Evolutionary conservation across 2,329 filamentous ascomycete species (phyloP).

Genomic region (Clathrospora elynae): DNA sequence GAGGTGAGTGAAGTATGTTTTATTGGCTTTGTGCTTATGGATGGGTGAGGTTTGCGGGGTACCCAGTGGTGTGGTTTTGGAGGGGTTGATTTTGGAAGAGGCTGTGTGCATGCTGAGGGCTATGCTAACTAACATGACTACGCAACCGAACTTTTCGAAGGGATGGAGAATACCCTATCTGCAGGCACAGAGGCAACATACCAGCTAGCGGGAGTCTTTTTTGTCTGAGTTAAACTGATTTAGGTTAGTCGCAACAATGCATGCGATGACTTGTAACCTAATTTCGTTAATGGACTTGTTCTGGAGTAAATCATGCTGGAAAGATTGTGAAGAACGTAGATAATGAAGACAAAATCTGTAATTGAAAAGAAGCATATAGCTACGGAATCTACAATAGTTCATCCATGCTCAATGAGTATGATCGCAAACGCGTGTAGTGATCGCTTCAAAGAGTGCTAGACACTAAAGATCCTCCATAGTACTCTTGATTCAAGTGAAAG

Average conservation of each 20-base stretch:
- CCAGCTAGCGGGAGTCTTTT: too few species aligned
- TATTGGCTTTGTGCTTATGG: constrained; percentile 6
- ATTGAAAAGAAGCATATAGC: constrained; percentile 25
- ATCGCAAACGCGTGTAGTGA: constrained; percentile 1
- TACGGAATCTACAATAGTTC: constrained; percentile 21
- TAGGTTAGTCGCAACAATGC: too few species aligned
- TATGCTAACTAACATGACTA: constrained; percentile 8
- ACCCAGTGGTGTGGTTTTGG: constrained; percentile 1
- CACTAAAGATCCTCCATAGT: constrained; percentile 5
- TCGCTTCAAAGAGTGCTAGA: constrained; percentile 5
- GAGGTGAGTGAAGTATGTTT: neutral
- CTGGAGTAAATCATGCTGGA: too few species aligned
- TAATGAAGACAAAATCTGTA: constrained; percentile 10
- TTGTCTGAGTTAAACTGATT: too few species aligned
- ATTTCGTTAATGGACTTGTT: too few species aligned
- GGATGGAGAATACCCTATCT: too few species aligned
- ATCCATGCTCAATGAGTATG: neutral
- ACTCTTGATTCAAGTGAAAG: constrained; percentile 7
- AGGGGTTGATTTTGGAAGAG: constrained; percentile 5
- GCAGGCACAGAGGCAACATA: too few species aligned
- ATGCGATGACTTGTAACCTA: too few species aligned
- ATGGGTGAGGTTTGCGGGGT: constrained; percentile 6
- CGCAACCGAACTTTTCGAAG: neutral
- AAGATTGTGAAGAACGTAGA: too few species aligned
- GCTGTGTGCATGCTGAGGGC: constrained; percentile 22